Percentiles rank a stretch among this genome's conserved stretches.
Evolutionary conservation across 768 basidiomycete species (phyloP).

Genomic region (Gloeopeniophorella convolvens): DNA sequence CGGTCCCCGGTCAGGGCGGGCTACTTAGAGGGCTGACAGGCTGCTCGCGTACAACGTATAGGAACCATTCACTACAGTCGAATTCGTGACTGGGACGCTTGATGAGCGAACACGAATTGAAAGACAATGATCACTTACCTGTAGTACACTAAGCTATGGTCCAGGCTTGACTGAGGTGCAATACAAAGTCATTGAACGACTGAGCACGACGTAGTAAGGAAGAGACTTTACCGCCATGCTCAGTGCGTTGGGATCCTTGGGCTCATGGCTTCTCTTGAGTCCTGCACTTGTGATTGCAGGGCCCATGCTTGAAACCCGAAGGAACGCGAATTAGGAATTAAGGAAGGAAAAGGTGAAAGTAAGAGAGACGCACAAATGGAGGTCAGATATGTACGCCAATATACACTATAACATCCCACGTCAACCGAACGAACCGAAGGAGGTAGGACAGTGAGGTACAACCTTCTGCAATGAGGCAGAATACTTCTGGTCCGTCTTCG

Average conservation of each 20-base stretch:
- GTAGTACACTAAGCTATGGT: constrained; percentile 78
- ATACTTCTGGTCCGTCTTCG: constrained; percentile 58
- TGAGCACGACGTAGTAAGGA: constrained; percentile 3
- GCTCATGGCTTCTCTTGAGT: constrained; percentile 35
- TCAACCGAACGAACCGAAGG: background rate
- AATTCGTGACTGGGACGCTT: constrained; percentile 53
- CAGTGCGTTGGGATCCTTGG: constrained; percentile 49
- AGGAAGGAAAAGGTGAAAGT: too few relatives aligned
- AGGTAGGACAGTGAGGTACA: background rate
- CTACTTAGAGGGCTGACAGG: background rate
- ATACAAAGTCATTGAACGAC: background rate
- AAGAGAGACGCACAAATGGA: constrained; percentile 69
- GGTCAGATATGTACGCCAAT: constrained; percentile 70
- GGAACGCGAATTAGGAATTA: constrained; percentile 1
- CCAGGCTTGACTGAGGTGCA: constrained; percentile 51
- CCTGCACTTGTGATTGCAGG: constrained; percentile 49
- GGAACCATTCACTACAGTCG: constrained; percentile 71
- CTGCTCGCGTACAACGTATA: constrained; percentile 55
- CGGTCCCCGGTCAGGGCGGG: too few relatives aligned
- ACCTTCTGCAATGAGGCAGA: constrained; percentile 76
- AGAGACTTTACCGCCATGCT: constrained; percentile 38
- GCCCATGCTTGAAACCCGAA: constrained; percentile 40
- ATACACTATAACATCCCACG: constrained; percentile 47
- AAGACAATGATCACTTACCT: constrained; percentile 37
- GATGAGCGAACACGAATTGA: background rate